A percentile compares a stretch with the other conserved stretches of the same genome.
These are phyloP conservation scores for Mortierella claussenii DNA, from an alignment of 192 early-diverging fungal genomes.

Conservation along the genomic window DNA sequence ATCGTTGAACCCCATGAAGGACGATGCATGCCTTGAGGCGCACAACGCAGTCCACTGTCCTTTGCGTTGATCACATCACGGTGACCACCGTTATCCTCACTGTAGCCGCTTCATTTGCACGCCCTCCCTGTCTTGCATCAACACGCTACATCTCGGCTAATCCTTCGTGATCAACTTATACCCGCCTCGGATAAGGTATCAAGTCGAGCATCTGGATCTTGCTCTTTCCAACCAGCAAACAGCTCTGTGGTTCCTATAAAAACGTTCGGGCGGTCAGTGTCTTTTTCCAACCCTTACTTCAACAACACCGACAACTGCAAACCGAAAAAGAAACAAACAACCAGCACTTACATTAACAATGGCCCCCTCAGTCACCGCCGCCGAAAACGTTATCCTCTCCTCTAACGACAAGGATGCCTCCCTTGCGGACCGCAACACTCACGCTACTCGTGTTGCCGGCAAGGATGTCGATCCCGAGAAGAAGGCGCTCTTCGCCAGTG, in stretches of 20 bases:
- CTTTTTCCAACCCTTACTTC: background rate
- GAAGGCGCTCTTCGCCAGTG: conserved; percentile 62
- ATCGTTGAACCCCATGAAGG: background rate
- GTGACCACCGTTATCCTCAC: too few species aligned
- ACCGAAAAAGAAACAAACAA: background rate
- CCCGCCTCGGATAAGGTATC: too few species aligned
- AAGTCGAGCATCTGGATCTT: too few species aligned
- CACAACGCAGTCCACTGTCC: too few species aligned
- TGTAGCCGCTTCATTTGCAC: too few species aligned
- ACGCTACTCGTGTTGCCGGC: conserved; percentile 51
- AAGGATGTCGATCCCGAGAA: conserved; percentile 64
- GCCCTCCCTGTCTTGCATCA: too few species aligned
- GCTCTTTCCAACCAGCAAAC: too few species aligned
- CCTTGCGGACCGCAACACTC: conserved; percentile 48
- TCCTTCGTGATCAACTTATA: too few species aligned
- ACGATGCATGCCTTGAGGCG: background rate
- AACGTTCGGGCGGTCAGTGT: too few species aligned
- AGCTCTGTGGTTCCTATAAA: too few species aligned
- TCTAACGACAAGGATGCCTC: conserved; percentile 25
- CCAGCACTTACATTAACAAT: conserved; percentile 32
- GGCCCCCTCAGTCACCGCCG: conserved; percentile 23
- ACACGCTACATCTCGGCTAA: too few species aligned
- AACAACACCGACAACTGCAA: conserved; percentile 5
- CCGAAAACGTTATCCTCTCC: conserved; percentile 37
- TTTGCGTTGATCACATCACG: too few species aligned